Base-by-base conservation (phyloP, 345 rosid species). In the Brassica rapa region DNA sequence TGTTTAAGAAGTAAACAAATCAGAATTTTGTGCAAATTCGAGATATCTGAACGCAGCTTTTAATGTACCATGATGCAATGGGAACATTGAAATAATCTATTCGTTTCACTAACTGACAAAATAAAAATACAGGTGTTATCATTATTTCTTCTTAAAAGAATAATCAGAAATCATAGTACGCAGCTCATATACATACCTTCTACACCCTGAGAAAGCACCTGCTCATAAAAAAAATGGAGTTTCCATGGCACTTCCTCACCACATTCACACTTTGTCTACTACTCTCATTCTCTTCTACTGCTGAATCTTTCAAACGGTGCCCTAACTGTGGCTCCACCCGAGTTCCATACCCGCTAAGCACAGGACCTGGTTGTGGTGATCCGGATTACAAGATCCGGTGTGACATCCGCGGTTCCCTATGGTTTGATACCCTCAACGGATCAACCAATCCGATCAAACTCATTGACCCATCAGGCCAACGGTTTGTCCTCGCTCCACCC, bases 321-420 rank as follows among this genome's bases (percentile, higher is more conserved):
- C 62, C 62, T 10, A 57, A 57, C 62, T 57, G 62, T 57, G 62
- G 62, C 62, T 57, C 62, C 29, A 57, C 62, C 62, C 62, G 62
- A 57, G 62, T 57, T 10, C 62, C 62, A 21, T 57, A 57, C 62
- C 62, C 62, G 14, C 62, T 57, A 57, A 57, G 62, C 29, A 57
- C 62, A 1, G 62, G 62, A 57, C 62, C 27, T 14, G 62, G 3
- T 0, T 57, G 62, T 23, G 62, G 62, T 4, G 29, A 57, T 3
- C 62, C 62, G 62, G 62, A 57, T 57, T 57, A 57, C 62, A 57
- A 57, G 14, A 57, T 57, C 62, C 29, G 62, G 2, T 57, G 62
- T 10, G 62, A 57, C 62, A 21, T 21, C 29, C 62, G 14, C 14
- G 62, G 62, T 21, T 21, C 62, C 6, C 6, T 57, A 1, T 57